Conservation (phyloP, 208 protist genomes). For the Acanthamoeba healyi region DNA sequence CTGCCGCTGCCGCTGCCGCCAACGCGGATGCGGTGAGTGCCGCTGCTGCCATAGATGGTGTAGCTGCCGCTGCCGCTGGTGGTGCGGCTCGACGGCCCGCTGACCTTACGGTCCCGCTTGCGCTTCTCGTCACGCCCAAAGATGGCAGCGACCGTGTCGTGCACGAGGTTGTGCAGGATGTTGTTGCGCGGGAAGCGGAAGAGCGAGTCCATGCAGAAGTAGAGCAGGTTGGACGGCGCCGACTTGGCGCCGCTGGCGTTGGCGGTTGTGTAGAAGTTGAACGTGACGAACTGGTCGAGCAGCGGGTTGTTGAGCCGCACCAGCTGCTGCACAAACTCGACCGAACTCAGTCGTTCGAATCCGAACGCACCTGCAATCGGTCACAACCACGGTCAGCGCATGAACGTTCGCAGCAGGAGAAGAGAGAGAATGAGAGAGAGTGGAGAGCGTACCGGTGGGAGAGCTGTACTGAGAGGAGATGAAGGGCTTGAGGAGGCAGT, state of each 20-base stretch:
- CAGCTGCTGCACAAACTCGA: slow-evolving; percentile 50
- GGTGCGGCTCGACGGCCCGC: neutral
- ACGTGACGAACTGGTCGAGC: slow-evolving; percentile 66
- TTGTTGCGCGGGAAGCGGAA: slow-evolving; percentile 72
- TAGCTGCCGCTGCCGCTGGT: neutral
- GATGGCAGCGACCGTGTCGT: slow-evolving; percentile 37
- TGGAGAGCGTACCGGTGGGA: neutral
- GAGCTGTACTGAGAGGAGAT: slow-evolving; percentile 23
- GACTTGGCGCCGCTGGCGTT: neutral
- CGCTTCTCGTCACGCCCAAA: slow-evolving; percentile 59
- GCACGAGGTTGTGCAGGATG: slow-evolving; percentile 70
- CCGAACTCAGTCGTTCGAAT: slow-evolving; percentile 33
- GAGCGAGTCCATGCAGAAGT: slow-evolving; percentile 45
- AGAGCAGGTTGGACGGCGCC: slow-evolving; percentile 43
- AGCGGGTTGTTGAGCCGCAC: slow-evolving; percentile 65
- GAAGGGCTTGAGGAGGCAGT: slow-evolving; percentile 60
- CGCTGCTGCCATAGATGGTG: slow-evolving; percentile 32
- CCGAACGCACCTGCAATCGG: slow-evolving; percentile 37
- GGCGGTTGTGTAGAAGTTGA: neutral
- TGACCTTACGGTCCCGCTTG: slow-evolving; percentile 2
- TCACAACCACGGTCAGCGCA: too few species aligned
- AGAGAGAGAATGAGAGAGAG: neutral
- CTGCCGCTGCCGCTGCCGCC: neutral
- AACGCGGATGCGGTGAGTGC: neutral
- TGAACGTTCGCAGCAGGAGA: too few species aligned